These are phyloP conservation scores for Endocalyx cinctus DNA, from an alignment of 2,329 filamentous ascomycete species.

Conservation along the genomic window DNA sequence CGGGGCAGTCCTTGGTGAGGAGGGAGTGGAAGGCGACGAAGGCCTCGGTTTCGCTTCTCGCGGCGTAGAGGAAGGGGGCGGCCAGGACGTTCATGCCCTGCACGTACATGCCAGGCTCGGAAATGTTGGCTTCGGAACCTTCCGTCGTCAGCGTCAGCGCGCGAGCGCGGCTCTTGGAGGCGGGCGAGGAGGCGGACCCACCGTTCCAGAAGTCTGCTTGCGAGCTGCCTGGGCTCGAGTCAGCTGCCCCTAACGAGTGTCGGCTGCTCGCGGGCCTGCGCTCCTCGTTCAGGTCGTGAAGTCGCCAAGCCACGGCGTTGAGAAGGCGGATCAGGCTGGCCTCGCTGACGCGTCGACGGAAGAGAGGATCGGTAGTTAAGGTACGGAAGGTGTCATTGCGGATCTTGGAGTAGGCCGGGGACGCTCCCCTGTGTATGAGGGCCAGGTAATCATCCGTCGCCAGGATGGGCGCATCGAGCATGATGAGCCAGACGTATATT, in stretches of 20 bases:
- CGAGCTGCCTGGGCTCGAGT: conserved; percentile 32
- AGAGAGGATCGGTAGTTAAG: conserved; percentile 92
- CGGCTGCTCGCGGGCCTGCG: conserved; percentile 26
- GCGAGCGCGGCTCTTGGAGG: conserved; percentile 47
- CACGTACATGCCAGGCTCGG: conserved; percentile 81
- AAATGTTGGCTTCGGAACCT: conserved; percentile 54
- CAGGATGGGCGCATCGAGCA: conserved; percentile 82
- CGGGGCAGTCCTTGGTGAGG: conserved; percentile 82
- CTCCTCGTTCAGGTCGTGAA: conserved; percentile 70
- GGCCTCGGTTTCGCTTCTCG: conserved; percentile 89
- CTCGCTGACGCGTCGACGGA: conserved; percentile 90
- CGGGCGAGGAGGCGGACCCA: conserved; percentile 39
- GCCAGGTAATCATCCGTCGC: conserved; percentile 83
- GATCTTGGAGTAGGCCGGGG: conserved; percentile 94
- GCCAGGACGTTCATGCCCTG: conserved; percentile 99
- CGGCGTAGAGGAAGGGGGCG: conserved; percentile 91
- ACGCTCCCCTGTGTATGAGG: conserved; percentile 88
- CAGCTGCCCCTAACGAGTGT: conserved; percentile 24
- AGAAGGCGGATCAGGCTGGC: conserved; percentile 90
- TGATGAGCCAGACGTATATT: conserved; percentile 93
- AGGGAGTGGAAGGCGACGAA: conserved; percentile 87
- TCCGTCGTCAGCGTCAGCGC: conserved; percentile 59
- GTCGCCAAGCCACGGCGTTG: conserved; percentile 90
- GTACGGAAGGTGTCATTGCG: conserved; percentile 98
- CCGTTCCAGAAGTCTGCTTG: conserved; percentile 33